A percentile compares a stretch with the other conserved stretches of the same genome.
Conservation (phyloP, 768 basidiomycete species). For the Suillus weaverae region DNA sequence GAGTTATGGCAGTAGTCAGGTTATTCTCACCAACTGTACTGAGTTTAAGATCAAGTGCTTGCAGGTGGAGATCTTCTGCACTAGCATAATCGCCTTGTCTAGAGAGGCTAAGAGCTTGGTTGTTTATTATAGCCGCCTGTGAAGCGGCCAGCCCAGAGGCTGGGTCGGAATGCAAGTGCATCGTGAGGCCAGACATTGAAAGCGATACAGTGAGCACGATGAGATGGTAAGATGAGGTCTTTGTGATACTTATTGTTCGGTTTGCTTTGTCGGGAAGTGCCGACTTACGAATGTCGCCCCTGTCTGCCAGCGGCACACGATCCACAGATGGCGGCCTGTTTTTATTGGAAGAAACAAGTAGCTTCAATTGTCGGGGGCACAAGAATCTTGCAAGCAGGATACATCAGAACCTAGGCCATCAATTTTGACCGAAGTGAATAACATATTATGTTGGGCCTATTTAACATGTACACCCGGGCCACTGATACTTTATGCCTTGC, state of each 20-base stretch:
- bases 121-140: constrained; percentile 22
- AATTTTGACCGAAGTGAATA: not conserved
- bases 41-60: constrained; percentile 33
- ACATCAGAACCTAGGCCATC: not conserved
- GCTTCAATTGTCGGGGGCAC: not conserved
- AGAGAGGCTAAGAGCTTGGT: constrained; percentile 20
- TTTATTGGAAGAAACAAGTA: not conserved
- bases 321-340: not conserved
- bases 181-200: not conserved
- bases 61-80: constrained; percentile 33
- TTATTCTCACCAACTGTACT: constrained; percentile 22
- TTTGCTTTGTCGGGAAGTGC: not conserved
- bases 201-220: not conserved
- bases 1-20: constrained; percentile 30
- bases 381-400: not conserved
- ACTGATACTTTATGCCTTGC: not conserved
- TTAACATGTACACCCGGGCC: not conserved
- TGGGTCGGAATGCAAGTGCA: constrained; percentile 10
- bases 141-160: not conserved
- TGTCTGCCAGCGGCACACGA: not conserved
- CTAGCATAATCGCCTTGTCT: constrained; percentile 23
- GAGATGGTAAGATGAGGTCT: not conserved
- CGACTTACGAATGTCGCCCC: not conserved
- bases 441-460: not conserved
- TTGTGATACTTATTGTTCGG: not conserved